phyloP scores from a whole-genome alignment of 192 early-diverging fungal species.

The Phycomyces blakesleeanus region DNA sequence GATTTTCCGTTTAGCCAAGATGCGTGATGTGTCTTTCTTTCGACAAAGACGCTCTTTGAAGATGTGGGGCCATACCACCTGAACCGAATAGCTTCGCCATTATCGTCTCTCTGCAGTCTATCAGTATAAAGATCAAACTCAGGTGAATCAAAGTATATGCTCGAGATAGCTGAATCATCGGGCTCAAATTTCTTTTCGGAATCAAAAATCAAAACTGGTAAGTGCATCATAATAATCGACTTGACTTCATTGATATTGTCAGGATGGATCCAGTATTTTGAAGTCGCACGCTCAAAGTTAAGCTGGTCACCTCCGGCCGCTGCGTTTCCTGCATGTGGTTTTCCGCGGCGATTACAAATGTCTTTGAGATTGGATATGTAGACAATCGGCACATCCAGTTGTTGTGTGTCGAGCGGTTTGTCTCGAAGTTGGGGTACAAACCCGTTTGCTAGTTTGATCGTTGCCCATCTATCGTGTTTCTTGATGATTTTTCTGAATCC shows the following conservation, averaged over 20 bases:
- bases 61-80: conserved; percentile 60
- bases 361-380: background rate
- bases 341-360: background rate
- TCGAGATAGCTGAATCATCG: conserved; percentile 67
- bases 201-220: conserved; percentile 74
- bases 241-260: conserved; percentile 89
- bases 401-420: background rate
- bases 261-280: conserved; percentile 84
- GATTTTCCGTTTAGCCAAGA: conserved; percentile 44
- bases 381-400: conserved; percentile 7
- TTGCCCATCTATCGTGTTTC: conserved; percentile 93
- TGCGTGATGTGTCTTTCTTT: conserved; percentile 82
- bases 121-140: conserved; percentile 79
- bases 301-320: conserved; percentile 20
- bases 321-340: background rate
- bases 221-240: conserved; percentile 76
- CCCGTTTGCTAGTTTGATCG: conserved; percentile 62
- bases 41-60: conserved; percentile 78
- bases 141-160: conserved; percentile 87
- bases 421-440: conserved; percentile 46
- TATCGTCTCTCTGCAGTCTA: conserved; percentile 74
- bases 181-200: conserved; percentile 48
- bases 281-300: conserved; percentile 49
- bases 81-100: conserved; percentile 76
- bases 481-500: conserved; percentile 90